Evolutionary conservation across 2,329 filamentous ascomycete genomes (phyloP), one percentile per base, ranked within the genome.

Genomic region (Triangularia setosa): DNA sequence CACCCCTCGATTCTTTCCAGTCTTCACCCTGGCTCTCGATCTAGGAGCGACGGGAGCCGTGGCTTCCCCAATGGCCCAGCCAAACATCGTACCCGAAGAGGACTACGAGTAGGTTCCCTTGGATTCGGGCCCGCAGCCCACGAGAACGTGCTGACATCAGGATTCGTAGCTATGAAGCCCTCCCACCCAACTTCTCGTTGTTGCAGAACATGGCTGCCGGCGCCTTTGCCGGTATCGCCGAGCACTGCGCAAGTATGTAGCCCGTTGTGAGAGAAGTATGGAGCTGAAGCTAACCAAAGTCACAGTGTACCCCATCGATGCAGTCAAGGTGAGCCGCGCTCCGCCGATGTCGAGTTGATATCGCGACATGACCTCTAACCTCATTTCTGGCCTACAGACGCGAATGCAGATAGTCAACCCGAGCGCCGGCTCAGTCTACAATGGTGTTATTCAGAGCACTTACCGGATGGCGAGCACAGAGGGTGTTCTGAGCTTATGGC

Each of bases 391-490:
- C 58, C 61, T 63, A 61, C 74, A 98, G 95, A 99, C 95, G 54
- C 91, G 95, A 77, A 97, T 98, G 93, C 95, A 99, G 83, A 90
- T 99, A 72, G 82, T 98, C 77, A 93, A 93, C 75, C 91, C 94
- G 18, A 89, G 87, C 35, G 86, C 90, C 24, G 88, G 89, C 64
- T 89, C 91, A 33, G 88, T 94, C 69, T 96, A 97, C 79, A 91
- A 89, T 67, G 93, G 95, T 67, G 89, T 99, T 73, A 89, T 95
- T 68, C 93, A 97, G 76, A 93, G 93, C 66, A 93, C 95, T 64
- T 90, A 94, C 73, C 93, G 93, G 69, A 98, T 99, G 78, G 93
- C 93, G 58, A 88, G 89, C 69, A 89, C 90, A 62, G 95, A 99
- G 78, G 95, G 95, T 48, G 85, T 96, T 73, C 81, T 95, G 75